phyloP scores from a whole-genome alignment of 495 filamentous ascomycete species.

The Thermochaetoides thermophila region DNA sequence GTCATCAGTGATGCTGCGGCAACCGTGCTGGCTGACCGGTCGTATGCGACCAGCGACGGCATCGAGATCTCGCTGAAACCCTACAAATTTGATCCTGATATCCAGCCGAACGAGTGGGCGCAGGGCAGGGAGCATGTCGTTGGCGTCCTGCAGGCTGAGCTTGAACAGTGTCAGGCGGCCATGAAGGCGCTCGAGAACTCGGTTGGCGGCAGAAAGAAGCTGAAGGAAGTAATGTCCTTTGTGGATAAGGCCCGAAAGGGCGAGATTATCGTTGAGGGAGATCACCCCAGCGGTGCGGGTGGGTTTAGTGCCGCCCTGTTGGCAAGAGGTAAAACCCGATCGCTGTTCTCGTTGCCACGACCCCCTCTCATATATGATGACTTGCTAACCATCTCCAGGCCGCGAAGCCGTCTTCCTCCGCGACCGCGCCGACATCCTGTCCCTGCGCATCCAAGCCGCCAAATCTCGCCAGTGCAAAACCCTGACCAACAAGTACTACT shows the following conservation, averaged over 20 bases:
- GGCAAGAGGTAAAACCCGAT: slow-evolving; percentile 61
- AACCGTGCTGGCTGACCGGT: slow-evolving; percentile 80
- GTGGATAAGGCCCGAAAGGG: slow-evolving; percentile 79
- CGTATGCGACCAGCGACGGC: slow-evolving; percentile 91
- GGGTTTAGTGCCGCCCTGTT: slow-evolving; percentile 79
- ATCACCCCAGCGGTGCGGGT: slow-evolving; percentile 70
- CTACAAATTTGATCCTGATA: slow-evolving; percentile 93
- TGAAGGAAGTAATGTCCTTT: slow-evolving; percentile 81
- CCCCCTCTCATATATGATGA: not conserved
- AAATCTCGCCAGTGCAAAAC: slow-evolving; percentile 74
- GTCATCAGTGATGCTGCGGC: slow-evolving; percentile 81
- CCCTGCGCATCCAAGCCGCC: slow-evolving; percentile 73
- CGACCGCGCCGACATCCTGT: slow-evolving; percentile 75
- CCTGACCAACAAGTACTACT: slow-evolving; percentile 83
- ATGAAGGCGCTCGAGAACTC: slow-evolving; percentile 55
- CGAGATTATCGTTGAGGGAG: slow-evolving; percentile 67
- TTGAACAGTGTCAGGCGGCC: slow-evolving; percentile 67
- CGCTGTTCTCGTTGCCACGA: not conserved
- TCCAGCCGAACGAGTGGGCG: slow-evolving; percentile 78
- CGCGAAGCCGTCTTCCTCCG: slow-evolving; percentile 87
- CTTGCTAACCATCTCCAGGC: slow-evolving; percentile 44
- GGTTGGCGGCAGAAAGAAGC: slow-evolving; percentile 66
- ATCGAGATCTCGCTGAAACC: slow-evolving; percentile 99
- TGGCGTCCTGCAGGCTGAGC: slow-evolving; percentile 65
- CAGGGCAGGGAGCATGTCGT: slow-evolving; percentile 67